Evolutionary conservation across 169 alveolate species (phyloP).

Genomic region (Theileria equi): DNA sequence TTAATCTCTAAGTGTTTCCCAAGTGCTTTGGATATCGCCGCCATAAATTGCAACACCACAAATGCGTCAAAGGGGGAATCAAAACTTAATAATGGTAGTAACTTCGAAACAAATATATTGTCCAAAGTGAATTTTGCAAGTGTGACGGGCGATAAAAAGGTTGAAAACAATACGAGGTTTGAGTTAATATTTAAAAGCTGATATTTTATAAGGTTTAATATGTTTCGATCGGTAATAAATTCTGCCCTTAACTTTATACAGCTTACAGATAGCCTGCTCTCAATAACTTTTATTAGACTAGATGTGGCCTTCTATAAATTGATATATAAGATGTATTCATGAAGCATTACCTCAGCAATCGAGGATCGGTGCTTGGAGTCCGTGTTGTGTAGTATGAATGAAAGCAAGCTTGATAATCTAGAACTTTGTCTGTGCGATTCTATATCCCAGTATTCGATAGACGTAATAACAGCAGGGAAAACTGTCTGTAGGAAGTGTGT

Average conservation of each 20-base stretch:
- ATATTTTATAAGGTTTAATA: constrained; percentile 19
- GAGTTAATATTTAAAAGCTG: constrained; percentile 1
- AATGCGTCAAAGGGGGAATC: constrained; percentile 31
- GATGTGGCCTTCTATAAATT: constrained; percentile 16
- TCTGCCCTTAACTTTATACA: not conserved
- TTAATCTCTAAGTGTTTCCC: constrained; percentile 15
- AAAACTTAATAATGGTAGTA: constrained; percentile 33
- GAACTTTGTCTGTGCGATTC: not conserved
- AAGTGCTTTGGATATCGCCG: not conserved
- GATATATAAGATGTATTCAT: not conserved
- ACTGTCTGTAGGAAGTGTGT: not conserved
- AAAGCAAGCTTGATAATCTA: constrained; percentile 1
- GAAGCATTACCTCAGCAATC: constrained; percentile 14
- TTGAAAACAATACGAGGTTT: constrained; percentile 25
- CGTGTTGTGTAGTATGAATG: constrained; percentile 6
- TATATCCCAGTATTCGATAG: constrained; percentile 45
- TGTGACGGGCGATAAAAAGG: constrained; percentile 21
- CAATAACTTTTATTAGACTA: constrained; percentile 1
- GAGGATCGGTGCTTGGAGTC: not conserved
- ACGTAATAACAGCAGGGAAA: constrained; percentile 18
- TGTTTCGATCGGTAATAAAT: constrained; percentile 2
- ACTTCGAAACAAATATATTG: constrained; percentile 11
- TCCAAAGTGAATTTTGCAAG: constrained; percentile 30
- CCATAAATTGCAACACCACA: constrained; percentile 27
- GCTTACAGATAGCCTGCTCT: constrained; percentile 12